Percentiles rank a stretch among this genome's conserved stretches.
Evolutionary conservation across 2,329 filamentous ascomycete genomes (phyloP).

Genomic region (Pseudonectria foliicola): DNA sequence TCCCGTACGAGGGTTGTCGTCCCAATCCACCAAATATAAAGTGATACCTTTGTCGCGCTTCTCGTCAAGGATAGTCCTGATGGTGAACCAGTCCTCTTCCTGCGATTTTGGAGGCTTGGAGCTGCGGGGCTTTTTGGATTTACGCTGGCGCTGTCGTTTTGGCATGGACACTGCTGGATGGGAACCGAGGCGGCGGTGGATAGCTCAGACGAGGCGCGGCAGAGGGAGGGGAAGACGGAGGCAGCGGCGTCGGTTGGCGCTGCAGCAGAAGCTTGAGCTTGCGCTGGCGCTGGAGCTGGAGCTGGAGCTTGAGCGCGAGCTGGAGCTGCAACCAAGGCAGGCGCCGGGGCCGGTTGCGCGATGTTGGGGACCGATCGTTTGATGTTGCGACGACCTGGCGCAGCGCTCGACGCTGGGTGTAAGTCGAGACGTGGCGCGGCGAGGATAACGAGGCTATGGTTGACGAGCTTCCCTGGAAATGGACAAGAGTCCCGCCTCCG

Average conservation of each 20-base stretch:
- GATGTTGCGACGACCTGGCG: slow-evolving; percentile 19
- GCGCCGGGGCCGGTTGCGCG: background rate
- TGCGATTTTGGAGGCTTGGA: slow-evolving; percentile 9
- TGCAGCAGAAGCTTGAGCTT: slow-evolving; percentile 2
- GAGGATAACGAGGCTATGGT: slow-evolving; percentile 17
- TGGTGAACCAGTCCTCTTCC: slow-evolving; percentile 26
- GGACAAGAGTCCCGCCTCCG: slow-evolving; percentile 15
- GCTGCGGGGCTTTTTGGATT: slow-evolving; percentile 14
- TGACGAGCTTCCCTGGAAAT: slow-evolving; percentile 16
- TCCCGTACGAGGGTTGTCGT: slow-evolving; percentile 25
- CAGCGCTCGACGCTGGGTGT: slow-evolving; percentile 25
- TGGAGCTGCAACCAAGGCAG: background rate
- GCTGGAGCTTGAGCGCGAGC: slow-evolving; percentile 2
- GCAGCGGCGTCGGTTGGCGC: slow-evolving; percentile 4
- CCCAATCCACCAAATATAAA: slow-evolving; percentile 34
- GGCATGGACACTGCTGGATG: slow-evolving; percentile 25
- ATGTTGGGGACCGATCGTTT: slow-evolving; percentile 1
- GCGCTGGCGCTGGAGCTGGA: slow-evolving; percentile 1
- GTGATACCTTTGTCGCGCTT: slow-evolving; percentile 16
- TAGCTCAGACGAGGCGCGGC: too few species aligned
- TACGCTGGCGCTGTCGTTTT: slow-evolving; percentile 18
- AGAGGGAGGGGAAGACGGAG: slow-evolving; percentile 3
- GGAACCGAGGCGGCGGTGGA: slow-evolving; percentile 6
- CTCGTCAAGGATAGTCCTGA: slow-evolving; percentile 31
- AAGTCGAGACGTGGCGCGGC: slow-evolving; percentile 23